phyloP scores from a whole-genome alignment of 139 green algal genomes.

The Marvania coccoides region DNA sequence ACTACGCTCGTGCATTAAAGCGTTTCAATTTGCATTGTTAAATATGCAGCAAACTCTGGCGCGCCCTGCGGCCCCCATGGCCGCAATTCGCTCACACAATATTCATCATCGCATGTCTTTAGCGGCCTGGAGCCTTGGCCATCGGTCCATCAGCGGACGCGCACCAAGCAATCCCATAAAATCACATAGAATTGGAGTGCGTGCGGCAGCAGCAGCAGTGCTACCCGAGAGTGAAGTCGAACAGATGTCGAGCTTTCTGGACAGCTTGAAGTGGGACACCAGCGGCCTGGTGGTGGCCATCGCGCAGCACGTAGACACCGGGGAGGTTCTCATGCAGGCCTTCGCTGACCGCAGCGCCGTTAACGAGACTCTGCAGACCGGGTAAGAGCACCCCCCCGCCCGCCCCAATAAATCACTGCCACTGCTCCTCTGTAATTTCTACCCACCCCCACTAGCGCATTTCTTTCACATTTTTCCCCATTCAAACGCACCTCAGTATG shows the following conservation, averaged over 20 bases:
- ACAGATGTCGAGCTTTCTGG: conserved; percentile 54
- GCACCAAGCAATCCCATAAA: not conserved
- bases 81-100: too few species aligned
- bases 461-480: too few species aligned
- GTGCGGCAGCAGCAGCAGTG: not conserved
- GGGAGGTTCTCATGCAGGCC: conserved; percentile 94
- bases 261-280: conserved; percentile 76
- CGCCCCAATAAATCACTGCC: not conserved
- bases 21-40: too few species aligned
- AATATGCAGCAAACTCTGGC: too few species aligned
- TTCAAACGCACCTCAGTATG: conserved; percentile 37
- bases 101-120: too few species aligned
- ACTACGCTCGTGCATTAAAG: too few species aligned
- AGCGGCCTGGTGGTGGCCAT: conserved; percentile 88
- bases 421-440: not conserved
- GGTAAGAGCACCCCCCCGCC: conserved; percentile 20
- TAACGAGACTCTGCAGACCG: conserved; percentile 80
- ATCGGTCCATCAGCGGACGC: too few species aligned
- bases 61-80: too few species aligned
- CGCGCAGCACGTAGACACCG: conserved; percentile 92
- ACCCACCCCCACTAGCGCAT: too few species aligned
- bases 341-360: conserved; percentile 84
- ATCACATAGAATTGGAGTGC: not conserved
- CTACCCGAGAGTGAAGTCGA: conserved; percentile 9
- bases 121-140: too few species aligned